These are phyloP conservation scores for Candida frijolesensis DNA, from an alignment of 1,139 yeast species.

Conservation along the genomic window DNA sequence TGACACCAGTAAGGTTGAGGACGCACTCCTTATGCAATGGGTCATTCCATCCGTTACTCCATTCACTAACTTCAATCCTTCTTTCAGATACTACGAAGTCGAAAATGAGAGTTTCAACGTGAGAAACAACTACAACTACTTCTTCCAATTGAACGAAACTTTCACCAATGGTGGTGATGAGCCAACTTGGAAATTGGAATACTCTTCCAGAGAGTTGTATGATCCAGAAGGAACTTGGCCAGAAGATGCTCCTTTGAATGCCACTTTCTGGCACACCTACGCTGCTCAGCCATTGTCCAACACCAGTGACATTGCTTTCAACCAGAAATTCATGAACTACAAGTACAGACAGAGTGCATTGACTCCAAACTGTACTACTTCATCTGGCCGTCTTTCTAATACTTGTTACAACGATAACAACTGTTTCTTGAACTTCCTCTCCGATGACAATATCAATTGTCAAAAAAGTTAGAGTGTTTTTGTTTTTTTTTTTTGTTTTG, in stretches of 20 bases:
- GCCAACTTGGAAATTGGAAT: conserved; percentile 58
- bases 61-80: conserved; percentile 59
- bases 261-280: conserved; percentile 55
- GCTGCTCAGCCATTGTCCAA: conserved; percentile 36
- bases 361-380: not conserved
- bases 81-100: conserved; percentile 72
- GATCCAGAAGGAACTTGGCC: conserved; percentile 55
- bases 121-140: conserved; percentile 60
- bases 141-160: conserved; percentile 53
- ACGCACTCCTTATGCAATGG: conserved; percentile 61
- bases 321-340: conserved; percentile 48
- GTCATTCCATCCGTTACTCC: conserved; percentile 70
- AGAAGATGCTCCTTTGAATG: conserved; percentile 50
- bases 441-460: too few relatives aligned
- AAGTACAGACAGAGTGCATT: conserved; percentile 55
- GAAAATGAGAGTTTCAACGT: conserved; percentile 63
- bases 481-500: too few relatives aligned
- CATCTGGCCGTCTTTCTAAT: not conserved
- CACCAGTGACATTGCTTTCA: conserved; percentile 36
- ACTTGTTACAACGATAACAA: conserved; percentile 1
- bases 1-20: conserved; percentile 29
- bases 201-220: conserved; percentile 54
- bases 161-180: conserved; percentile 48
- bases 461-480: too few relatives aligned
- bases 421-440: not conserved